Evolutionary conservation across 441 rosid genomes (phyloP).

Genomic region (Gossypium gossypioides): DNA sequence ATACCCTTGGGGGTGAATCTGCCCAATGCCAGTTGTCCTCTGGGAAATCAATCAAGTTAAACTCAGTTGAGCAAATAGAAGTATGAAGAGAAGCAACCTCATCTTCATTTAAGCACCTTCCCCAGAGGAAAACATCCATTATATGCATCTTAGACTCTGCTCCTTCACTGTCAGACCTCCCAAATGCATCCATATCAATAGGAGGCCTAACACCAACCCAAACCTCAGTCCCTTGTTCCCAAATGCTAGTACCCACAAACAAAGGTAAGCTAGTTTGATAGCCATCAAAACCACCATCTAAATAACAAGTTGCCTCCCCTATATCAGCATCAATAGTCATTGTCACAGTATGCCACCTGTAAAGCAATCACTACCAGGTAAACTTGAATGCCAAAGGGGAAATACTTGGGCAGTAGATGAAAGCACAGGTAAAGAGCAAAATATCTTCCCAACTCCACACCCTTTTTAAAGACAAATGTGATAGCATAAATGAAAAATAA

Average conservation of each 20-base stretch:
- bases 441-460: not conserved
- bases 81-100: conserved; percentile 78
- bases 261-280: conserved; percentile 71
- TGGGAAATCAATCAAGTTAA: conserved; percentile 65
- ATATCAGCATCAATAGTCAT: conserved; percentile 88
- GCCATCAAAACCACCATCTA: conserved; percentile 98
- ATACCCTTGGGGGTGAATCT: conserved; percentile 94
- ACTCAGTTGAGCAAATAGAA: conserved; percentile 64
- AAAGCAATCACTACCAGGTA: conserved; percentile 17
- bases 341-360: conserved; percentile 99
- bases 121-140: conserved; percentile 99
- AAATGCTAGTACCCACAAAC: conserved; percentile 56
- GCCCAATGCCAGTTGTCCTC: conserved; percentile 99
- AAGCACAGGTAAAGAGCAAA: not conserved
- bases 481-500: not conserved
- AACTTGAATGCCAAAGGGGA: not conserved
- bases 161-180: conserved; percentile 99
- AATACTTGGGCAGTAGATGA: not conserved
- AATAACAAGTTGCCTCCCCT: conserved; percentile 94
- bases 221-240: conserved; percentile 89
- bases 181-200: conserved; percentile 84
- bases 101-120: conserved; percentile 91
- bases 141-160: conserved; percentile 98
- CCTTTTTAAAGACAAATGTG: not conserved
- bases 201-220: conserved; percentile 98